A percentile compares a stretch with the other conserved stretches of the same genome.
Evolutionary conservation across 2,329 filamentous ascomycete genomes (phyloP).

Genomic region (Fusarium multiceps): DNA sequence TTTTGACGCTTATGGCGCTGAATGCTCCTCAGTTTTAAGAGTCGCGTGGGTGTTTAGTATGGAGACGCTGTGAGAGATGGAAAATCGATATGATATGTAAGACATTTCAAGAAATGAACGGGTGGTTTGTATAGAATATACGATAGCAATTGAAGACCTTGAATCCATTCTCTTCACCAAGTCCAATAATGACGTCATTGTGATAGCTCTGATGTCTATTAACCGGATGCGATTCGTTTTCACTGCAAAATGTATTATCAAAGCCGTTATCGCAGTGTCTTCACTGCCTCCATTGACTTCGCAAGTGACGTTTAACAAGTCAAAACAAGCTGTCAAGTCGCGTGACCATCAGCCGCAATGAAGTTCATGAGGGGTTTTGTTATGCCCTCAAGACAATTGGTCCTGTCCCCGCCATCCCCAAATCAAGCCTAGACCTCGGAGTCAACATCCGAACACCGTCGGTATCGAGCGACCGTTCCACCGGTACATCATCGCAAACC

Average conservation of each 20-base stretch:
- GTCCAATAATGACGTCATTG: background rate
- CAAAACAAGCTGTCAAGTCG: too few relatives aligned
- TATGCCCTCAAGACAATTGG: background rate
- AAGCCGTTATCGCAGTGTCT: background rate
- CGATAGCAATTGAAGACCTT: background rate
- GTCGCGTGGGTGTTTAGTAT: accelerated
- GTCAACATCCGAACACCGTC: background rate
- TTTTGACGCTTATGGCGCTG: background rate
- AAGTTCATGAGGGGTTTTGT: background rate
- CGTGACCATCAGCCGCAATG: too few relatives aligned
- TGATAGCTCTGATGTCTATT: too few relatives aligned
- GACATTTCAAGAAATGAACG: too few relatives aligned
- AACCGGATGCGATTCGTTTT: background rate
- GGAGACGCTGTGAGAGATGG: accelerated
- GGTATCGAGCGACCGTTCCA: background rate
- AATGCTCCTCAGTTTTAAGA: background rate
- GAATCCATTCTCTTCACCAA: accelerated
- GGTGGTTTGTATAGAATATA: background rate
- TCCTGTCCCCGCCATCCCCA: too few relatives aligned
- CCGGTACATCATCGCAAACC: background rate
- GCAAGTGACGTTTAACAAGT: background rate
- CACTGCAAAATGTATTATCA: background rate
- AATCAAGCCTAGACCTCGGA: background rate
- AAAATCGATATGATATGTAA: accelerated
- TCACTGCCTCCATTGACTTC: accelerated